A percentile compares a stretch with the other conserved stretches of the same genome.
Evolutionary conservation across 768 basidiomycete species (phyloP).

Genomic region (Auriculariales sp.): DNA sequence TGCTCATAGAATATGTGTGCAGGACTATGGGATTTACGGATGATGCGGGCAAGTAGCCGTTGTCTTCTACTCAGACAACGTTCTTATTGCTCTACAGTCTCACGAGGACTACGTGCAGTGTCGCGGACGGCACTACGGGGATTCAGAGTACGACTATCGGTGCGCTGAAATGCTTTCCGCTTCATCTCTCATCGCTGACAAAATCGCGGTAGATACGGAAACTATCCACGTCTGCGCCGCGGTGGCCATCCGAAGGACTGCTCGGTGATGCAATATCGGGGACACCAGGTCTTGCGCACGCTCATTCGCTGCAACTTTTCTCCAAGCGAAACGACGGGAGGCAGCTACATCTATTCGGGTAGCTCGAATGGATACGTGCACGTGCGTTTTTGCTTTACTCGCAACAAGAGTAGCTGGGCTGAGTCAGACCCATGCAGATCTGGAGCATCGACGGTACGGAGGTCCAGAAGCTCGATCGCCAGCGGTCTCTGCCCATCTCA

Average conservation of each 20-base stretch:
- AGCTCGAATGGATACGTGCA: conserved; percentile 77
- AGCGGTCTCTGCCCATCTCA: conserved; percentile 52
- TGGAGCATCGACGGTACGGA: conserved; percentile 88
- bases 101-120: conserved; percentile 47
- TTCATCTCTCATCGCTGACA: not conserved
- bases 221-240: conserved; percentile 48
- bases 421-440: conserved; percentile 35
- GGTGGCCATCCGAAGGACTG: conserved; percentile 74
- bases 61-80: not conserved
- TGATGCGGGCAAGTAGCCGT: conserved; percentile 60
- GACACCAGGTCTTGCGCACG: conserved; percentile 79
- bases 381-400: conserved; percentile 25
- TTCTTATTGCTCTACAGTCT: not conserved
- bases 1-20: too few relatives aligned
- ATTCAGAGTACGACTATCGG: conserved; percentile 68
- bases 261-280: conserved; percentile 90
- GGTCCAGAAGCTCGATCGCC: conserved; percentile 73
- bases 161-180: conserved; percentile 17
- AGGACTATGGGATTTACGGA: conserved; percentile 91
- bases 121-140: conserved; percentile 36
- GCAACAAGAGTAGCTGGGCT: not conserved
- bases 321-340: conserved; percentile 80
- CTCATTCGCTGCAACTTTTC: conserved; percentile 96
- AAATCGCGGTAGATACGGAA: conserved; percentile 32
- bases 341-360: conserved; percentile 90